Evolutionary conservation across 2,329 filamentous ascomycete species (phyloP).

Genomic region (Colletotrichum plurivorum): DNA sequence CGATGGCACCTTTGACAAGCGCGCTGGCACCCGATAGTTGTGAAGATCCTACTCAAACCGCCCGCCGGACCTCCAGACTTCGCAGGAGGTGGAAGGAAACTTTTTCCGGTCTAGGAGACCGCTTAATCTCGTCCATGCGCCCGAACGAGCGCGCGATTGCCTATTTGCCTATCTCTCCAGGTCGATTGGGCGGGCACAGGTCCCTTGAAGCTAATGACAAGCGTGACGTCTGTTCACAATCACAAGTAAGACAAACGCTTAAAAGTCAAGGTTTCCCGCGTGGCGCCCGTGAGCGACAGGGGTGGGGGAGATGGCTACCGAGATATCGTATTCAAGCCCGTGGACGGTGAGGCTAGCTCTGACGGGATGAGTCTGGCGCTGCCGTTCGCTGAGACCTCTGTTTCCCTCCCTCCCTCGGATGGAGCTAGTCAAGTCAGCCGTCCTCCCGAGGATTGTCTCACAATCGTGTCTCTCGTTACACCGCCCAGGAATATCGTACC

Average conservation of each 20-base stretch:
- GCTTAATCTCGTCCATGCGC: background rate
- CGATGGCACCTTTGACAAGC: slow-evolving; percentile 11
- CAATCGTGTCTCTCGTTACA: background rate
- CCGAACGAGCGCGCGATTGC: background rate
- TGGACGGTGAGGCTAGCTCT: slow-evolving; percentile 3
- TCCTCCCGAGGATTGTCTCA: slow-evolving; percentile 8
- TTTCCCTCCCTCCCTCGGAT: background rate
- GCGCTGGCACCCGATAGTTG: slow-evolving; percentile 2
- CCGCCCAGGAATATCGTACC: background rate
- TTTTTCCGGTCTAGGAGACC: no score
- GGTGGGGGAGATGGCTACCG: background rate
- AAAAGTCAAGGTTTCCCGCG: slow-evolving; percentile 6
- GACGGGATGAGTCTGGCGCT: background rate
- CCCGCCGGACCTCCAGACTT: background rate
- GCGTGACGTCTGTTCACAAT: slow-evolving; percentile 7
- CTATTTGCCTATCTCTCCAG: background rate
- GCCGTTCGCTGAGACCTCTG: background rate
- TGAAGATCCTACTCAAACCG: slow-evolving; percentile 9
- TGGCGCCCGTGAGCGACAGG: background rate
- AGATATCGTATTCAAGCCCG: slow-evolving; percentile 8
- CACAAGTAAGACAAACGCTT: slow-evolving; percentile 3
- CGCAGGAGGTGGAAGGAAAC: background rate
- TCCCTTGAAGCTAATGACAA: background rate
- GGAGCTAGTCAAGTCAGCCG: background rate
- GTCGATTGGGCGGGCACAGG: background rate